phyloP scores from a whole-genome alignment of 2,329 filamentous ascomycete species.

The Moelleriella libera region DNA sequence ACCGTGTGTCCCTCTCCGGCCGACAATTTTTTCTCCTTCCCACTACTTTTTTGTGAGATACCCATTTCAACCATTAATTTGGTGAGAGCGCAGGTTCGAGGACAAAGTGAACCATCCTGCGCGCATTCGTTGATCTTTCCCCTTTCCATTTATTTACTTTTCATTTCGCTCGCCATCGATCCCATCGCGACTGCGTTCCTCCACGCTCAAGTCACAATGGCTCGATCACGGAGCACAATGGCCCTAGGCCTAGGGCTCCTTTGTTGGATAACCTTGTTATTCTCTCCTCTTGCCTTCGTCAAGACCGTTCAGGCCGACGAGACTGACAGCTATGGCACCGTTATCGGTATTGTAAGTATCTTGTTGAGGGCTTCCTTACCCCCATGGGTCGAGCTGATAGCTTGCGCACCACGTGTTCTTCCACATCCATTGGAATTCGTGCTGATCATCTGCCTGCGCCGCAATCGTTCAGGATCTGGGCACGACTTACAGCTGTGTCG shows the following conservation, averaged over 20 bases:
- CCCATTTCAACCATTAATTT: no score
- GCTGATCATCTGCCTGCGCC: background rate
- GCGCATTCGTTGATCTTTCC: no score
- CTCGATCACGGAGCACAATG: constrained; percentile 52
- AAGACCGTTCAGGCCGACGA: constrained; percentile 62
- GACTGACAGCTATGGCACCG: constrained; percentile 63
- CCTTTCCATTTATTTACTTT: no score
- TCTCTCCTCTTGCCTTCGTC: constrained; percentile 76
- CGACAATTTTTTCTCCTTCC: constrained; percentile 8
- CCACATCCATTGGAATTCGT: background rate
- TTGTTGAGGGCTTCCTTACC: background rate
- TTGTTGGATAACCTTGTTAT: constrained; percentile 82
- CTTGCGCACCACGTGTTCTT: background rate
- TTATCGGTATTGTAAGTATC: constrained; percentile 71
- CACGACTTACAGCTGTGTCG: constrained; percentile 80
- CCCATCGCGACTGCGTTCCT: no score
- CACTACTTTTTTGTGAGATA: constrained; percentile 7
- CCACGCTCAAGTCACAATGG: constrained; percentile 19
- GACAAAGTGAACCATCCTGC: no score
- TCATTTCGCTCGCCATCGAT: no score
- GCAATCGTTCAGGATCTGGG: constrained; percentile 49
- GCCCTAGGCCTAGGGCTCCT: constrained; percentile 75
- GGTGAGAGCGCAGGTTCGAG: no score
- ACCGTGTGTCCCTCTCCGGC: constrained; percentile 11
- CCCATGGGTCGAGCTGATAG: no score